phyloP scores from a whole-genome alignment of 306 rosid species.

The Herpetospermum pedunculosum region DNA sequence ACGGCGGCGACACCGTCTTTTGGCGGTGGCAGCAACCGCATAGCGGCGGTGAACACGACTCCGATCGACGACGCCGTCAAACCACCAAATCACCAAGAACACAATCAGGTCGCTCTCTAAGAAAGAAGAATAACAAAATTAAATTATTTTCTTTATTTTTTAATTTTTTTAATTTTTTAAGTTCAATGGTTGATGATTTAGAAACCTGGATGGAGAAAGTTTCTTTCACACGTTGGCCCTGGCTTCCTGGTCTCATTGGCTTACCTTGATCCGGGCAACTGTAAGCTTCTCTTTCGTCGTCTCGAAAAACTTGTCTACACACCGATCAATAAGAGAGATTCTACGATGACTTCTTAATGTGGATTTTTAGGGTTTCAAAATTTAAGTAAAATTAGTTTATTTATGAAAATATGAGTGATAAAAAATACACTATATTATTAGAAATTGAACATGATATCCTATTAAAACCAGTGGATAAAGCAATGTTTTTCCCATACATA shows the following conservation, averaged over 20 bases:
- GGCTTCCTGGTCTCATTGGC: conserved; percentile 87
- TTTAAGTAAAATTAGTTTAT: too few species aligned
- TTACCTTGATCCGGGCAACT: conserved; percentile 85
- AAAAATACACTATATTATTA: too few species aligned
- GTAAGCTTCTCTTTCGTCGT: conserved; percentile 26
- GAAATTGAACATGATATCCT: too few species aligned
- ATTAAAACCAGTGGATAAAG: too few species aligned
- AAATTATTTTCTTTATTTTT: background rate
- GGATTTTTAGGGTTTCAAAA: too few species aligned
- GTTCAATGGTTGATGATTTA: conserved; percentile 5
- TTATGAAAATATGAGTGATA: too few species aligned
- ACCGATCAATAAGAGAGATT: too few species aligned
- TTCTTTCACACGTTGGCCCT: conserved; percentile 54
- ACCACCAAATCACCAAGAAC: background rate
- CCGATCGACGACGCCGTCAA: background rate
- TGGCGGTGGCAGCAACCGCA: conserved; percentile 24
- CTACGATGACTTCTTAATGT: too few species aligned
- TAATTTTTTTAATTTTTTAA: background rate
- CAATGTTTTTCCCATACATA: too few species aligned
- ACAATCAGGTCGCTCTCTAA: conserved; percentile 21
- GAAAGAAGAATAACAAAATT: background rate
- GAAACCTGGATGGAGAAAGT: conserved; percentile 64
- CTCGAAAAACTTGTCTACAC: too few species aligned
- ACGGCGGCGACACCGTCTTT: background rate
- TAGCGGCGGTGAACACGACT: conserved; percentile 19